A percentile compares a stretch with the other conserved stretches of the same genome.
Evolutionary conservation across 306 rosid species (phyloP).

Genomic region (Cucurbita maxima): DNA sequence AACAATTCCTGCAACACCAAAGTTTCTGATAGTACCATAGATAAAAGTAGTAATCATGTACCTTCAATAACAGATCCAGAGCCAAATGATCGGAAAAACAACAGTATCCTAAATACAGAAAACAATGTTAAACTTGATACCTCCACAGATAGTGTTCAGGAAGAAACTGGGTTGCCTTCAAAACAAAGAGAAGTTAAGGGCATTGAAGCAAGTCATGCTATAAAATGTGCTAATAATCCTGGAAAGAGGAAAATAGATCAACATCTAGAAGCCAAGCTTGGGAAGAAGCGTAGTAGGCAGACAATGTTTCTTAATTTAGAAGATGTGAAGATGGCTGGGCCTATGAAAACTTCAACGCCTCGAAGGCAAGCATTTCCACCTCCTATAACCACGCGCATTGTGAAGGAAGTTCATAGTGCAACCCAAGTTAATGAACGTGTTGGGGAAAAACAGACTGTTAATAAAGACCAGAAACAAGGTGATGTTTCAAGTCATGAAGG

Average conservation of each 20-base stretch:
- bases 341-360: conserved; percentile 82
- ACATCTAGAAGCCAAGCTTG: conserved; percentile 71
- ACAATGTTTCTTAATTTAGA: conserved; percentile 91
- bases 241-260: conserved; percentile 82
- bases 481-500: conserved; percentile 46
- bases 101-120: conserved; percentile 36
- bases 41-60: conserved; percentile 29
- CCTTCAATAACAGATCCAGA: conserved; percentile 35
- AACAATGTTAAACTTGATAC: conserved; percentile 39
- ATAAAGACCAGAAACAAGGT: conserved; percentile 54
- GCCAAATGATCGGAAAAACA: conserved; percentile 35
- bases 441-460: conserved; percentile 34
- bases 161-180: conserved; percentile 36
- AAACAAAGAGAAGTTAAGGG: conserved; percentile 81
- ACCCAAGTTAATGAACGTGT: conserved; percentile 42
- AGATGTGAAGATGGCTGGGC: conserved; percentile 89
- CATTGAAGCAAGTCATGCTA: conserved; percentile 65
- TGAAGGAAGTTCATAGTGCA: conserved; percentile 58
- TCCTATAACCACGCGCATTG: conserved; percentile 42
- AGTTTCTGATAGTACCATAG: conserved; percentile 24
- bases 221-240: conserved; percentile 61
- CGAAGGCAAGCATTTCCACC: conserved; percentile 64
- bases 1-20: conserved; percentile 27
- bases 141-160: conserved; percentile 37
- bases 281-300: conserved; percentile 90